phyloP scores from a whole-genome alignment of 208 protist genomes.

The Leishmania martiniquensis region DNA sequence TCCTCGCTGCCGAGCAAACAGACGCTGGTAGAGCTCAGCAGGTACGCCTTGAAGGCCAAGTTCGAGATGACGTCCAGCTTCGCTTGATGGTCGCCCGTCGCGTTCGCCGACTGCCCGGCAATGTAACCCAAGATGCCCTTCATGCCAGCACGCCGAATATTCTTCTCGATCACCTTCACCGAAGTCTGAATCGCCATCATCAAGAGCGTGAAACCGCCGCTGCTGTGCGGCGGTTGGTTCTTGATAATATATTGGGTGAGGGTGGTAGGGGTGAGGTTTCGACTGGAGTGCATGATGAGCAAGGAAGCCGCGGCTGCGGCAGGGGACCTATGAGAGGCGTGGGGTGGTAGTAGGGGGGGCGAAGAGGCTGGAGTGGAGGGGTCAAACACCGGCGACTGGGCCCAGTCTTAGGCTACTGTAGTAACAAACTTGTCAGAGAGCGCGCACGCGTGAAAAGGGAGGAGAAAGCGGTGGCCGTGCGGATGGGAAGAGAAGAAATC shows the following conservation, averaged over 20 bases:
- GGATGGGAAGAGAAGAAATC: neutral
- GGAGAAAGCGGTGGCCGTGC: neutral
- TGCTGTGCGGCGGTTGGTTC: slow-evolving; percentile 74
- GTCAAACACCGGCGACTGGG: neutral
- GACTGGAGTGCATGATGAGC: slow-evolving; percentile 23
- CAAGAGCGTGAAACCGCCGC: slow-evolving; percentile 87
- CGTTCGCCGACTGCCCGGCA: slow-evolving; percentile 47
- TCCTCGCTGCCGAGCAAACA: slow-evolving; percentile 83
- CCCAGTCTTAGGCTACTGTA: neutral
- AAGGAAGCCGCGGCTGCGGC: neutral
- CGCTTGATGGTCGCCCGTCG: slow-evolving; percentile 83
- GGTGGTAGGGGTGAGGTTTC: slow-evolving; percentile 44
- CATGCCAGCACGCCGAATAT: slow-evolving; percentile 85
- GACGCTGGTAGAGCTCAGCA: slow-evolving; percentile 78
- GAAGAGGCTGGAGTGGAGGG: neutral
- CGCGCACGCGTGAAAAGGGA: neutral
- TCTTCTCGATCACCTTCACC: slow-evolving; percentile 89
- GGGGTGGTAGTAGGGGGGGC: neutral
- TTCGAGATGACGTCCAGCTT: slow-evolving; percentile 91
- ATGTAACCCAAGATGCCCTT: slow-evolving; percentile 86
- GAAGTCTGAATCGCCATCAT: slow-evolving; percentile 92
- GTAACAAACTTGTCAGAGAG: neutral
- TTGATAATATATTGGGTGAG: slow-evolving; percentile 89
- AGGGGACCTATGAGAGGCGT: neutral
- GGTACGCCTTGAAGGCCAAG: slow-evolving; percentile 86